Base-by-base conservation (phyloP, 768 basidiomycete species). In the Russula olivacea region DNA sequence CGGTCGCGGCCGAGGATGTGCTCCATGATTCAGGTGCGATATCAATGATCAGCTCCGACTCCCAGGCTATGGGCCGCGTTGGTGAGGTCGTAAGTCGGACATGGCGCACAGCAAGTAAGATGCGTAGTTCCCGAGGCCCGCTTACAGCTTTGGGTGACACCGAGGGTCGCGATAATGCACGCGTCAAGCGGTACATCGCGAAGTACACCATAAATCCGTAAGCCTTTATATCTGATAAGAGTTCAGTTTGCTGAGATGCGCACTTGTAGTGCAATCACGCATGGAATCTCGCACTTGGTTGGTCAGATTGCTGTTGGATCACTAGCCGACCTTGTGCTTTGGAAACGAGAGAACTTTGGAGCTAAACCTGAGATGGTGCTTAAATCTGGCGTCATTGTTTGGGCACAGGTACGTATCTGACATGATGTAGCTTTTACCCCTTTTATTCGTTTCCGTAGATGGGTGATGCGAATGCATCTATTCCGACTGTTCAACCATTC, bases 151-250 rank as follows among this genome's bases (percentile, higher is more conserved):
- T 93, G 34, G 90, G 90, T 7, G 94, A 98, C 72, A 68, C 64
- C 12, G 82, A 82, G 10, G 83, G 82, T 3, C 81, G 74, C 59
- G 93, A 97, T 74, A 99, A 98, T 71, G 85, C 79, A 10, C 81
- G 97, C 17, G 96, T 98, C 57, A 98, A 97, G 79, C 80, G 95
- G 64, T 98, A 98, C 74, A 80, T 98, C 28, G 83, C 95, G 17
- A 99, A 98, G 73, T 98, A 98, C 75, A 98, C 97, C 15, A 85
- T 98, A 72, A 98, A 99, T 71, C 94, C 96, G 93, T 96, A 68
- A 68, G 93, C 80, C 8, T 55, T 48, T 47, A 21, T 52, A 36
- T 59, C 40, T 64, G 28, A 28, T 50, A n/a, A 21, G 7, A 2
- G 28, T 19, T 1, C 23, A 25, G 5, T 15, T 30, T 48, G 21